Evolutionary conservation across 192 early-diverging fungal species (phyloP).

Genomic region (Paraglomus brasilianum): DNA sequence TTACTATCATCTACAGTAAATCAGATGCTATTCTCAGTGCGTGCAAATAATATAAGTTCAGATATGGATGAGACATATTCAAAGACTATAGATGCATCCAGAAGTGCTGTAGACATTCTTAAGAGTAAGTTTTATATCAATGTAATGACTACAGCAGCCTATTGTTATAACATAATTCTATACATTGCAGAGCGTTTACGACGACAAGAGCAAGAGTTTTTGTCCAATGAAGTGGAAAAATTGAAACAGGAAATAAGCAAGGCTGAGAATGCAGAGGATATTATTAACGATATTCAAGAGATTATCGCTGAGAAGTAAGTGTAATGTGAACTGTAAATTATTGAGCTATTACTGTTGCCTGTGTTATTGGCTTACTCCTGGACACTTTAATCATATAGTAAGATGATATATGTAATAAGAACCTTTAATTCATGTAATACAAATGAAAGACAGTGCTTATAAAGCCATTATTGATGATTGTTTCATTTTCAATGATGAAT

Average conservation of each 20-base stretch:
- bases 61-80: background rate
- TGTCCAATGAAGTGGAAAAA: background rate
- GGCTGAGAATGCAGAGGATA: background rate
- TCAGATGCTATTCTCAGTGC: background rate
- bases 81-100: background rate
- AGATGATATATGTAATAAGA: no score
- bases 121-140: conserved; percentile 5
- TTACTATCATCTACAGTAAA: background rate
- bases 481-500: no score
- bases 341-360: no score
- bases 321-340: no score
- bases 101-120: background rate
- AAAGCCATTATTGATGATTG: no score
- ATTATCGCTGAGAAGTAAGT: conserved; percentile 19
- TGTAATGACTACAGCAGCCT: no score
- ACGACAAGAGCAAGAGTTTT: conserved; percentile 16
- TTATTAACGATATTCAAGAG: conserved; percentile 7
- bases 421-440: no score
- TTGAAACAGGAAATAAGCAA: conserved; percentile 7
- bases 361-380: no score
- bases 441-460: no score
- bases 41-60: background rate
- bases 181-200: conserved; percentile 1
- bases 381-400: no score
- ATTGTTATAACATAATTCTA: no score